Conservation (phyloP, 257 asterid genomes). For the Fraxinus excelsior region DNA sequence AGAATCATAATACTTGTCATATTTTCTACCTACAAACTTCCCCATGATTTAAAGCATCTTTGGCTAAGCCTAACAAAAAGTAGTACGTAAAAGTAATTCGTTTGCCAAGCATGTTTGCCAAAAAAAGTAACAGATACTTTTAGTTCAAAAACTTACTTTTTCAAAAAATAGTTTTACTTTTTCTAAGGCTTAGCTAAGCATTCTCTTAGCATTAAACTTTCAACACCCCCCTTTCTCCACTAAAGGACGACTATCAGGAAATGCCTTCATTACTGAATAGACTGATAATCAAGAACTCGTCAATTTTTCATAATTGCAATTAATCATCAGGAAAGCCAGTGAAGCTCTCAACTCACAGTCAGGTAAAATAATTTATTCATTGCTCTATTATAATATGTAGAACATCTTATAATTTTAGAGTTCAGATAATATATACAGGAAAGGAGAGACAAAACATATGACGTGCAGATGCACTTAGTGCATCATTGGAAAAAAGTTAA, state of each 20-base stretch:
- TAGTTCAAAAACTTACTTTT: not conserved
- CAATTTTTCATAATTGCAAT: too few species aligned
- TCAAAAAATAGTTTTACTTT: too few species aligned
- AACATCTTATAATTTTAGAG: not conserved
- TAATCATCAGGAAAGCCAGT: too few species aligned
- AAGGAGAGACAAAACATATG: not conserved
- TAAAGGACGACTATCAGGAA: not conserved
- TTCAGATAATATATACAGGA: too few species aligned
- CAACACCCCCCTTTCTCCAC: not conserved
- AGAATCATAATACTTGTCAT: not conserved
- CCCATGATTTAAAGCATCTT: not conserved
- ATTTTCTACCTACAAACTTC: constrained; percentile 3
- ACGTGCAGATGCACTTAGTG: not conserved
- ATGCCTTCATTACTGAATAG: too few species aligned
- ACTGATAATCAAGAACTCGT: too few species aligned
- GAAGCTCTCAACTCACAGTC: not conserved
- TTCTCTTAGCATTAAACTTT: not conserved
- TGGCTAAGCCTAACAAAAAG: not conserved
- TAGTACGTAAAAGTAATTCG: not conserved
- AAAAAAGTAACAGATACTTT: too few species aligned
- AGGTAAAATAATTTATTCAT: not conserved
- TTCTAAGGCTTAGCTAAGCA: not conserved
- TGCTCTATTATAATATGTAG: not conserved
- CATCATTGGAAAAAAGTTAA: not conserved
- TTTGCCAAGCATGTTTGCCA: not conserved